Evolutionary conservation across 2,329 filamentous ascomycete species (phyloP).

Genomic region (Verticillium dahliae): DNA sequence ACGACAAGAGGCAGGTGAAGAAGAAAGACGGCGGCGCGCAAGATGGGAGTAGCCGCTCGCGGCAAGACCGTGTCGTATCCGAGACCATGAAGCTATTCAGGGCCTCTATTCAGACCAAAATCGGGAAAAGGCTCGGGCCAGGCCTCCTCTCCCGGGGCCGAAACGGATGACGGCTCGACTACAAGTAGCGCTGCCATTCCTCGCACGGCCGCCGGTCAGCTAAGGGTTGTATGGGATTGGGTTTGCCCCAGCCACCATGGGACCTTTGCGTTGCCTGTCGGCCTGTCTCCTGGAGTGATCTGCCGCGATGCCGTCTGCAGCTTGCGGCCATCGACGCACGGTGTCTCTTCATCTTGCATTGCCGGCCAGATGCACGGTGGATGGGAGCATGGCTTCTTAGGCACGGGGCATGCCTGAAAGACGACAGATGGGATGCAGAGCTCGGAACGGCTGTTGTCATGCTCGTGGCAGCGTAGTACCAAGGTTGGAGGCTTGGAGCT

Average conservation of each 20-base stretch:
- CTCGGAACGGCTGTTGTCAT: no score
- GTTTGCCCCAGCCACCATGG: not conserved
- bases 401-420: no score
- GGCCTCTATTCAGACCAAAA: not conserved
- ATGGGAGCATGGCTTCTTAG: no score
- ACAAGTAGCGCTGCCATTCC: not conserved
- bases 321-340: not conserved
- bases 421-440: no score
- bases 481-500: no score
- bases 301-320: not conserved
- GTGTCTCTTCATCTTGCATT: not conserved
- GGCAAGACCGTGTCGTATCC: constrained; percentile 18
- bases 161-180: not conserved
- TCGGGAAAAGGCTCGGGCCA: not conserved
- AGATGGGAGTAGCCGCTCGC: constrained; percentile 14
- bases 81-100: not conserved
- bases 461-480: no score
- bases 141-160: not conserved
- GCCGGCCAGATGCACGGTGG: not conserved
- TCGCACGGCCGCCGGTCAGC: not conserved
- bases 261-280: not conserved
- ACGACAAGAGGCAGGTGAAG: not conserved
- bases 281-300: not conserved
- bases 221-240: not conserved
- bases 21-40: constrained; percentile 12